Percentiles rank a stretch among this genome's conserved stretches.
Evolutionary conservation across 2,329 filamentous ascomycete species (phyloP).

Genomic region (Trichoderma asperellum): DNA sequence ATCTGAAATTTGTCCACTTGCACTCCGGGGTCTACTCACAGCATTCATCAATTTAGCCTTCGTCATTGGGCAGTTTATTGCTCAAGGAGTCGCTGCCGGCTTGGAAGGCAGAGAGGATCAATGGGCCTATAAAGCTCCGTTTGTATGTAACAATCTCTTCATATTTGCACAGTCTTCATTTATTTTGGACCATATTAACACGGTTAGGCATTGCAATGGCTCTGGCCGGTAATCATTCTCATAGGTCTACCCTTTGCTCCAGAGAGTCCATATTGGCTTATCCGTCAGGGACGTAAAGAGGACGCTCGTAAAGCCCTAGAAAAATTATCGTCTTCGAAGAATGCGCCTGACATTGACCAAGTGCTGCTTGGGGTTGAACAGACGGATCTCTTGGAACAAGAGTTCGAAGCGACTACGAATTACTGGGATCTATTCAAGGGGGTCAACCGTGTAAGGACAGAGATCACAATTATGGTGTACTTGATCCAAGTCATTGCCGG

Average conservation of each 20-base stretch:
- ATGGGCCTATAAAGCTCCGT: constrained; percentile 49
- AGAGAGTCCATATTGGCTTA: constrained; percentile 56
- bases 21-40: constrained; percentile 60
- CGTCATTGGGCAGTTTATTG: constrained; percentile 64
- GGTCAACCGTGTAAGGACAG: constrained; percentile 55
- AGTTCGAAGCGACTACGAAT: constrained; percentile 52
- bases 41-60: constrained; percentile 66
- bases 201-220: constrained; percentile 51
- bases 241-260: constrained; percentile 52
- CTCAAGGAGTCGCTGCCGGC: constrained; percentile 51
- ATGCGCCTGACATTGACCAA: constrained; percentile 38
- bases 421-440: constrained; percentile 57
- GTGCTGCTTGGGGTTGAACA: constrained; percentile 60
- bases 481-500: constrained; percentile 67
- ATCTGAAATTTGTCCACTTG: constrained; percentile 63
- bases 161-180: too few relatives aligned
- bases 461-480: constrained; percentile 64
- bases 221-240: constrained; percentile 52
- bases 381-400: constrained; percentile 60
- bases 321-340: constrained; percentile 47
- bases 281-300: constrained; percentile 46
- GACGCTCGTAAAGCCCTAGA: constrained; percentile 48
- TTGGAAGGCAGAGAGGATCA: constrained; percentile 46
- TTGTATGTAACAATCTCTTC: constrained; percentile 30
- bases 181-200: background rate